These are phyloP conservation scores for Pseudocercospora fijiensis DNA, from an alignment of 2,329 filamentous ascomycete species.

Conservation along the genomic window DNA sequence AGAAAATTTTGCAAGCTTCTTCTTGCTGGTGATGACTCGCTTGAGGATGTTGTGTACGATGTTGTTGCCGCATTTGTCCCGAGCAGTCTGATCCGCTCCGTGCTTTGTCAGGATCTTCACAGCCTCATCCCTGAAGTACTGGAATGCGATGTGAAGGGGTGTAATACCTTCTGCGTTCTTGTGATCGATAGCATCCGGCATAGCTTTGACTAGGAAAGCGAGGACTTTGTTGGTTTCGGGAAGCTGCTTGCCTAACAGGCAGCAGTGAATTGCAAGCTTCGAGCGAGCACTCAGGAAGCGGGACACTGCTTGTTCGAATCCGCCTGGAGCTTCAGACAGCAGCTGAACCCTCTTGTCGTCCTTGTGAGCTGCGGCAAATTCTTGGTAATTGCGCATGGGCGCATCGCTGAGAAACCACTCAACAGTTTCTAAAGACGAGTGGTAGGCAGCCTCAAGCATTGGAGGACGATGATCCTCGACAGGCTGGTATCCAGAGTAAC, in stretches of 20 bases:
- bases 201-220: slow-evolving; percentile 63
- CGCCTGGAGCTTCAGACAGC: slow-evolving; percentile 59
- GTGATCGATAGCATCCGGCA: slow-evolving; percentile 62
- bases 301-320: slow-evolving; percentile 62
- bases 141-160: slow-evolving; percentile 67
- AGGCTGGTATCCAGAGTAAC: slow-evolving; percentile 25
- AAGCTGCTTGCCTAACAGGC: slow-evolving; percentile 44
- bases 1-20: slow-evolving; percentile 25
- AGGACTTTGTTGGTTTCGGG: slow-evolving; percentile 56
- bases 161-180: slow-evolving; percentile 60
- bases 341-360: slow-evolving; percentile 63
- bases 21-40: slow-evolving; percentile 9
- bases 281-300: slow-evolving; percentile 63
- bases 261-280: slow-evolving; percentile 63
- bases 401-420: slow-evolving; percentile 76
- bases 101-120: slow-evolving; percentile 63
- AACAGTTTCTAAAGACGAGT: slow-evolving; percentile 63
- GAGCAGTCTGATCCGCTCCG: slow-evolving; percentile 65
- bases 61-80: slow-evolving; percentile 62
- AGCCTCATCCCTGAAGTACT: slow-evolving; percentile 54
- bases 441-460: slow-evolving; percentile 58
- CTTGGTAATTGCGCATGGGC: slow-evolving; percentile 64
- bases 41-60: slow-evolving; percentile 61
- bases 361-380: slow-evolving; percentile 64
- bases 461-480: slow-evolving; percentile 52